Percentiles rank a stretch among this genome's conserved stretches.
Conservation (phyloP, 2,329 filamentous ascomycete species). For the Colletotrichum filicis region DNA sequence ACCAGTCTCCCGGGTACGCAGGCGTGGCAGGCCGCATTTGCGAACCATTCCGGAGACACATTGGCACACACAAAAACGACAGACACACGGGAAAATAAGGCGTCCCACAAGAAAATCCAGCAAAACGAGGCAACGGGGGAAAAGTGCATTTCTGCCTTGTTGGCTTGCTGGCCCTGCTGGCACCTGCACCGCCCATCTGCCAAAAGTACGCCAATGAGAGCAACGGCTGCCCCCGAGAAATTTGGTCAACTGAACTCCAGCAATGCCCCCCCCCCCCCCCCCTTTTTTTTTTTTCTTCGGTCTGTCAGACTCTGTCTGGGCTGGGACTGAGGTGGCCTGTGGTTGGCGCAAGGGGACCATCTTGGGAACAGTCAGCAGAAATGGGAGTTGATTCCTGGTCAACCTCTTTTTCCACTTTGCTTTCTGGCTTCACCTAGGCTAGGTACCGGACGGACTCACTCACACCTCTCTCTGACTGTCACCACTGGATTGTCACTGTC, state of each 20-base stretch:
- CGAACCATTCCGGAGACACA: constrained; percentile 26
- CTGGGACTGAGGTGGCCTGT: not conserved
- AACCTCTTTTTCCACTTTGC: constrained; percentile 32
- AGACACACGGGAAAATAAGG: constrained; percentile 7
- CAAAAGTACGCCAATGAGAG: constrained; percentile 15
- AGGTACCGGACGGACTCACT: not conserved
- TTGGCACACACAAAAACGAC: not conserved
- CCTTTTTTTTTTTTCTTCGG: not conserved
- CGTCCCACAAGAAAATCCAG: constrained; percentile 15
- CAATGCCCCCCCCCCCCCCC: not conserved
- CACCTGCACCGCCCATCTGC: constrained; percentile 26
- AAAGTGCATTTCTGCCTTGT: constrained; percentile 28
- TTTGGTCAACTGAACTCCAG: constrained; percentile 7
- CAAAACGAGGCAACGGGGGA: constrained; percentile 8
- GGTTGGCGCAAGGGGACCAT: not conserved
- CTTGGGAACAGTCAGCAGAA: constrained; percentile 17
- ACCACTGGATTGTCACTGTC: no score
- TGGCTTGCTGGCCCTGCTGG: constrained; percentile 6
- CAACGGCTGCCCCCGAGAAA: constrained; percentile 18
- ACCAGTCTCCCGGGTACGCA: constrained; percentile 21
- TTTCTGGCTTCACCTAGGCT: not conserved
- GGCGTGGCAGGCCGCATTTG: not conserved
- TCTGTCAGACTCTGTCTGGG: not conserved
- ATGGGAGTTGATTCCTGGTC: constrained; percentile 25
- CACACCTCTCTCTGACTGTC: no score